A percentile compares a stretch with the other conserved stretches of the same genome.
Conservation (phyloP, 1,284 basidiomycete species). For the Bjerkandera adusta region DNA sequence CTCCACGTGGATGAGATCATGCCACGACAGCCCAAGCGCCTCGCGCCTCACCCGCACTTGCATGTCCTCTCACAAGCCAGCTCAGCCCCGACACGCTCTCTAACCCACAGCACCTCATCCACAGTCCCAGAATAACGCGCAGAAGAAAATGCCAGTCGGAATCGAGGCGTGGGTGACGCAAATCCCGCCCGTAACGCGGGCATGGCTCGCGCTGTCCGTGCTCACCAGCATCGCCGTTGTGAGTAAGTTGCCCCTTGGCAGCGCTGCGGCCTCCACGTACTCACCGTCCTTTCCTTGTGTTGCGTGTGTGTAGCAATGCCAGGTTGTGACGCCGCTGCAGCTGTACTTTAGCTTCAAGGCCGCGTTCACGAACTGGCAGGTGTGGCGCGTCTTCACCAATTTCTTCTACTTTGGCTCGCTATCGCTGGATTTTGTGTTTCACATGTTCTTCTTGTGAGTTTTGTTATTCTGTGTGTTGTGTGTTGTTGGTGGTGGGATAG, state of each 20-base stretch:
- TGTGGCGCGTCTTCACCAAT: slow-evolving; percentile 87
- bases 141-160: slow-evolving; percentile 64
- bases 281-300: too few species aligned
- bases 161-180: slow-evolving; percentile 84
- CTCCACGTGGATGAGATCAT: slow-evolving; percentile 9
- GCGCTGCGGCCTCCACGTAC: too few species aligned
- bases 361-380: slow-evolving; percentile 80
- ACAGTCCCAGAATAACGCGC: neutral
- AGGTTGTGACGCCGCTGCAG: slow-evolving; percentile 85
- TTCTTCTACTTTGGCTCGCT: slow-evolving; percentile 97
- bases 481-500: neutral
- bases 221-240: slow-evolving; percentile 84
- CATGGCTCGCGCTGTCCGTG: slow-evolving; percentile 78
- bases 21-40: slow-evolving; percentile 8
- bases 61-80: too few species aligned
- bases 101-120: neutral
- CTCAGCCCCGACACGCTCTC: too few species aligned
- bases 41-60: too few species aligned
- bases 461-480: neutral
- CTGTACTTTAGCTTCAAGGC: slow-evolving; percentile 90
- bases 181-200: slow-evolving; percentile 86
- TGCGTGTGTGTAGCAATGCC: slow-evolving; percentile 71
- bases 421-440: slow-evolving; percentile 94
- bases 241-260: slow-evolving; percentile 31
- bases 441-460: slow-evolving; percentile 95